Evolutionary conservation across 805 yeast genomes (phyloP).

Genomic region (Lachancea waltii): DNA sequence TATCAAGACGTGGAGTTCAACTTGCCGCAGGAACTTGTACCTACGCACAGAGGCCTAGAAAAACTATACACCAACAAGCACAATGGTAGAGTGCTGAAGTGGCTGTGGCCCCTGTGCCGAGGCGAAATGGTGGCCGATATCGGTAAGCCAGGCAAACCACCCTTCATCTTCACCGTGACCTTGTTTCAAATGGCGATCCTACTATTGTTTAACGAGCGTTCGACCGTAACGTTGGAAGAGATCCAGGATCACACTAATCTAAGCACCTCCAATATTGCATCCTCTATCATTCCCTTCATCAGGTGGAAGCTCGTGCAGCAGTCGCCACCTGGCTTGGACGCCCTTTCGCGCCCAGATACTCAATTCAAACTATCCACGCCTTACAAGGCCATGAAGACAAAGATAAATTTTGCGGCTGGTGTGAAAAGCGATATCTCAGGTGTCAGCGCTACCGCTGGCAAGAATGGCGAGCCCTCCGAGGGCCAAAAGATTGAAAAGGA

Average conservation of each 20-base stretch:
- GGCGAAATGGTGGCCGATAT: constrained; percentile 87
- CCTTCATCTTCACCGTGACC: constrained; percentile 75
- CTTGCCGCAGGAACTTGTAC: constrained; percentile 61
- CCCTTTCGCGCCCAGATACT: constrained; percentile 46
- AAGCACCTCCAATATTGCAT: constrained; percentile 56
- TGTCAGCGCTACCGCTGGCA: constrained; percentile 43
- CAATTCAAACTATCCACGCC: constrained; percentile 66
- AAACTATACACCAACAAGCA: constrained; percentile 68
- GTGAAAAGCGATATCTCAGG: constrained; percentile 36
- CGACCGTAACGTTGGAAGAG: constrained; percentile 43
- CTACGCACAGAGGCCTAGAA: constrained; percentile 61
- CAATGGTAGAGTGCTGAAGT: constrained; percentile 79
- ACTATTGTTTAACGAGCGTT: constrained; percentile 69
- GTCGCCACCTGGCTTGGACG: constrained; percentile 54
- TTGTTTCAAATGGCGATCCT: constrained; percentile 83
- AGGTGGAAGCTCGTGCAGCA: constrained; percentile 71
- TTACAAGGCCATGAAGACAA: constrained; percentile 76
- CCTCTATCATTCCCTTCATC: constrained; percentile 72
- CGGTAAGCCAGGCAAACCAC: constrained; percentile 72
- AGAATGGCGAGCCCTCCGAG: constrained; percentile 50
- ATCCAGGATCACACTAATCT: constrained; percentile 64
- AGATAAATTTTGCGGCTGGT: constrained; percentile 69
- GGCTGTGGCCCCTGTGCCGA: constrained; percentile 94
- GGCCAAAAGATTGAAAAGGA: constrained; percentile 67
- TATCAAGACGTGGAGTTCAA: constrained; percentile 39